phyloP scores from a whole-genome alignment of 2,329 filamentous ascomycete species.

The Curvularia verruculosa region DNA sequence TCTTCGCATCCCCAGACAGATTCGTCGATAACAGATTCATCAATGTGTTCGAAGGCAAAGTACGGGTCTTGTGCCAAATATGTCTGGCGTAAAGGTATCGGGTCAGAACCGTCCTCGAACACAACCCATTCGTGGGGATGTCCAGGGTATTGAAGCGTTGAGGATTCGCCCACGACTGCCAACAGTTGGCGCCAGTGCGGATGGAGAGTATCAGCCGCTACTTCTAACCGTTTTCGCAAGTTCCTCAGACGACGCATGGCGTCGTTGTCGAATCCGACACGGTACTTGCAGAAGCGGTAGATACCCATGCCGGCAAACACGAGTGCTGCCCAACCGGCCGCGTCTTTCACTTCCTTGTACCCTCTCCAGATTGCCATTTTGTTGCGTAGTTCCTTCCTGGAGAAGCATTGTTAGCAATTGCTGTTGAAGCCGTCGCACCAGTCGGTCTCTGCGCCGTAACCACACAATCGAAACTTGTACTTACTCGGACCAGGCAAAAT shows the following conservation, averaged over 20 bases:
- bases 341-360: constrained; percentile 64
- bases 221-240: constrained; percentile 57
- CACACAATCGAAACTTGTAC: neutral
- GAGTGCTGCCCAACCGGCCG: constrained; percentile 62
- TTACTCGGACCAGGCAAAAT: constrained; percentile 61
- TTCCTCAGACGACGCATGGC: constrained; percentile 56
- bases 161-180: constrained; percentile 53
- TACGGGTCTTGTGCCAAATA: constrained; percentile 56
- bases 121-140: constrained; percentile 62
- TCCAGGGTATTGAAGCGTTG: constrained; percentile 52
- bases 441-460: neutral
- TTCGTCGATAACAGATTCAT: constrained; percentile 58
- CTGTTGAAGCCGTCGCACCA: neutral
- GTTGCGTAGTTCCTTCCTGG: constrained; percentile 61
- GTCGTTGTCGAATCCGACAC: constrained; percentile 59
- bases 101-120: constrained; percentile 51
- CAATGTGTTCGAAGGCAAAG: constrained; percentile 58
- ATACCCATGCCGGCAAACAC: constrained; percentile 65
- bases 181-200: constrained; percentile 60
- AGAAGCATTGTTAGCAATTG: neutral
- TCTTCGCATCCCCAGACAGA: constrained; percentile 58
- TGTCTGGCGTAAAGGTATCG: constrained; percentile 54
- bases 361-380: constrained; percentile 62
- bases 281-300: constrained; percentile 67
- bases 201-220: constrained; percentile 60